These are phyloP conservation scores for Mallotus repandus DNA, from an alignment of 441 rosid species.

Conservation along the genomic window DNA sequence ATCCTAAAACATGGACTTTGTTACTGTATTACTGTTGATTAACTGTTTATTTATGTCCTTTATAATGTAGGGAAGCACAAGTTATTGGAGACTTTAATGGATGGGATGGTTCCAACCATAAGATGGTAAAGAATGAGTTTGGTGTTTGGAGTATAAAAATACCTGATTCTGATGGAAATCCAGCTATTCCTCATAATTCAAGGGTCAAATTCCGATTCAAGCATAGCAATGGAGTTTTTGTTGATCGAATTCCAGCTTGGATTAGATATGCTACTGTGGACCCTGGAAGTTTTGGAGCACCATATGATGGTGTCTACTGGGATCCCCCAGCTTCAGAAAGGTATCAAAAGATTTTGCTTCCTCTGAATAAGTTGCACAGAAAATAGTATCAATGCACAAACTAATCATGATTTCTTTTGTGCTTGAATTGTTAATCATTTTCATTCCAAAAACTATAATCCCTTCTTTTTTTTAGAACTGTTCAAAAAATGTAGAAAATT, in stretches of 20 bases:
- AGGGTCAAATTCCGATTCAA: conserved; percentile 74
- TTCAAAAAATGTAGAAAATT: conserved; percentile 3
- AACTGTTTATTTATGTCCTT: conserved; percentile 21
- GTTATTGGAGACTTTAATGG: conserved; percentile 80
- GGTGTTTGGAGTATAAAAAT: conserved; percentile 79
- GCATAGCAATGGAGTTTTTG: conserved; percentile 60
- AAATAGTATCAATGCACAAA: neutral
- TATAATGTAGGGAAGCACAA: conserved; percentile 67
- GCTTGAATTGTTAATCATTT: neutral
- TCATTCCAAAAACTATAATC: neutral
- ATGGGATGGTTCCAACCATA: conserved; percentile 78
- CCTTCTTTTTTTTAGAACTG: neutral
- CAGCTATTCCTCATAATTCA: conserved; percentile 75
- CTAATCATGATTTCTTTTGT: neutral
- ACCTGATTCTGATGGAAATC: conserved; percentile 54
- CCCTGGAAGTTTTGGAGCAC: conserved; percentile 61
- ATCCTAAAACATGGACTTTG: conserved; percentile 4
- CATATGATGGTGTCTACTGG: conserved; percentile 88
- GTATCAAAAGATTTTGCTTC: conserved; percentile 29
- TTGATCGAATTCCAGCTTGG: conserved; percentile 86
- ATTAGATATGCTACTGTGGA: conserved; percentile 67
- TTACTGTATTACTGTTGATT: neutral
- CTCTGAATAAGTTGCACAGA: conserved; percentile 8
- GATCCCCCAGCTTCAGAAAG: conserved; percentile 73
- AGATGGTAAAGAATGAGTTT: conserved; percentile 69